Evolutionary conservation across 2,329 filamentous ascomycete species (phyloP), one percentile per base, ranked within the genome.

Genomic region (Emmonsiellopsis sp.): DNA sequence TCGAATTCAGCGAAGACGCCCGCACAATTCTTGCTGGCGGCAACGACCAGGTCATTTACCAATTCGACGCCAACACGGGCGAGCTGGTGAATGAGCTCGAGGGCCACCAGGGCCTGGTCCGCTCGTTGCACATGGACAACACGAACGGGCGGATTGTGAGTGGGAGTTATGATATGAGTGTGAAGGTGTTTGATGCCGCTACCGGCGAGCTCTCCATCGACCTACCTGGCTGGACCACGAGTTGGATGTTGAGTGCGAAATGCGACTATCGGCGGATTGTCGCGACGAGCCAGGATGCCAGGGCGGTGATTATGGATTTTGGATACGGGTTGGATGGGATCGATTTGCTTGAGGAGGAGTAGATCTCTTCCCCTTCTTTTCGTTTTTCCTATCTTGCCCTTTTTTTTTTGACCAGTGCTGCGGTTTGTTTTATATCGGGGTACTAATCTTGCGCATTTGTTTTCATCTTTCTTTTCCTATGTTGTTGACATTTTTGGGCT

Each of bases 181-280:
- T 98, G 67, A 95, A 94, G 67, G 89, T 97, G 1, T 96, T 90
- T 71, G 87, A 96, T 67, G 86, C 93, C 72, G 83, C 85, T 59
- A 86, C 85, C 2, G 92, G 91, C 35, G 76, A 84, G 46, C 79
- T 89, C 61, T 79, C 92, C 56, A 81, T 94, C 57, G 85, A 90
- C 62, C 92, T 96, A 63, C 87, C 90, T n/a, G 84, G 87, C 61
- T 97, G 91, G 90, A 95, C 95, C 55, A 86, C 86, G 9, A 95
- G 89, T 71, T 98, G 93, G 93, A 94, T 98, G 65, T 75, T 98
- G 55, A 91, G 89, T 59, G 93, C 93, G 50, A 96, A 96, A 78
- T 91, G 88, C 58, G 92, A 98, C 67, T 97, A 97, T 70, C 80
- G 92, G 55, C 83, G 93, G 57, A 93, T 98, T 58, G 88, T 98